Percentiles rank a stretch among this genome's conserved stretches.
phyloP scores from a whole-genome alignment of 2,329 filamentous ascomycete genomes.

The Thermoascus crustaceus region DNA sequence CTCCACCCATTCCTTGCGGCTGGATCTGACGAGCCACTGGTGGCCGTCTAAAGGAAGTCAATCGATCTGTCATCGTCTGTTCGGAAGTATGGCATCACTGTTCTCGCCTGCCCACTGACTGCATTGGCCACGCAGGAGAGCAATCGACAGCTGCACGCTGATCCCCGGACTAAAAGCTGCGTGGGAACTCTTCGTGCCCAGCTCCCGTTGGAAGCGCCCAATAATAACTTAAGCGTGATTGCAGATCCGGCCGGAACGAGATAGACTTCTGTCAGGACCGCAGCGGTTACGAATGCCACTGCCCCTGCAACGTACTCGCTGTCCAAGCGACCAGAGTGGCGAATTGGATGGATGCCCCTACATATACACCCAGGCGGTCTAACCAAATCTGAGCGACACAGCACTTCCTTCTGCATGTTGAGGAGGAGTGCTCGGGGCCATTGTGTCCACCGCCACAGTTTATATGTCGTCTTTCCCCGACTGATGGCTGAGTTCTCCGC shows the following conservation, averaged over 20 bases:
- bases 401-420: neutral
- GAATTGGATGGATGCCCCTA: conserved; percentile 1
- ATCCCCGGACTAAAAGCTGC: neutral
- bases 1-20: conserved; percentile 2
- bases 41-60: neutral
- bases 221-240: neutral
- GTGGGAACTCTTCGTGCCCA: neutral
- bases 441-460: conserved; percentile 1
- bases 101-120: no score
- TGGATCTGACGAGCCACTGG: no score
- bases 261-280: conserved; percentile 1
- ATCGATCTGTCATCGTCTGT: neutral
- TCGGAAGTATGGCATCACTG: neutral
- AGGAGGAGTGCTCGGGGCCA: conserved; percentile 1
- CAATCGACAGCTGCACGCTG: no score
- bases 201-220: neutral
- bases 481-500: neutral
- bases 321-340: neutral
- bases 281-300: neutral
- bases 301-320: neutral
- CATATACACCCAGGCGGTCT: neutral
- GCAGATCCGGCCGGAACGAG: conserved; percentile 1
- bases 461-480: neutral
- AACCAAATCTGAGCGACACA: neutral
- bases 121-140: no score